phyloP scores from a whole-genome alignment of 2,329 filamentous ascomycete species.

The Teratosphaeria destructans region DNA sequence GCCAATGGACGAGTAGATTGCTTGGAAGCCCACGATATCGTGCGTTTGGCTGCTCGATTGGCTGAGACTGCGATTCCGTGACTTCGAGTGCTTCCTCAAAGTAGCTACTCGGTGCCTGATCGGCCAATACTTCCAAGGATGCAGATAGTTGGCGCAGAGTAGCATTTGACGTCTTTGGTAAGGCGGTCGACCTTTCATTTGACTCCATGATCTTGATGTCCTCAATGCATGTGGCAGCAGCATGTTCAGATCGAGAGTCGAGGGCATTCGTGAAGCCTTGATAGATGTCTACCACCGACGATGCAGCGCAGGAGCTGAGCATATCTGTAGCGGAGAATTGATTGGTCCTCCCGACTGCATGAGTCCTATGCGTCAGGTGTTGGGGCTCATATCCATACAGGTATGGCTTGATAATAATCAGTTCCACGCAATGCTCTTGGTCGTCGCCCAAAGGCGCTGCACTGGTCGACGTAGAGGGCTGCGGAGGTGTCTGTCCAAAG shows the following conservation, averaged over 20 bases:
- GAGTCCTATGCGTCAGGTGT: neutral
- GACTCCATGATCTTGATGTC: neutral
- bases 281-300: no score
- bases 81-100: neutral
- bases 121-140: neutral
- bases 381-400: neutral
- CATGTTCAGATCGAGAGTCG: neutral
- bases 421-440: neutral
- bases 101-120: neutral
- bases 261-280: neutral
- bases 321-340: neutral
- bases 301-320: neutral
- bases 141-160: neutral
- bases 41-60: neutral
- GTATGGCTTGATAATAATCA: neutral
- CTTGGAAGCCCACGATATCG: neutral
- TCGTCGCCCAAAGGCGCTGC: neutral
- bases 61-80: neutral
- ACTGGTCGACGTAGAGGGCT: neutral
- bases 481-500: neutral
- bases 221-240: neutral
- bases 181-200: neutral
- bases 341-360: neutral
- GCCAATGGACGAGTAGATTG: neutral
- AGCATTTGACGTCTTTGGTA: neutral